Base-by-base conservation (phyloP, 805 yeast species). In the Candida odintsovae region DNA sequence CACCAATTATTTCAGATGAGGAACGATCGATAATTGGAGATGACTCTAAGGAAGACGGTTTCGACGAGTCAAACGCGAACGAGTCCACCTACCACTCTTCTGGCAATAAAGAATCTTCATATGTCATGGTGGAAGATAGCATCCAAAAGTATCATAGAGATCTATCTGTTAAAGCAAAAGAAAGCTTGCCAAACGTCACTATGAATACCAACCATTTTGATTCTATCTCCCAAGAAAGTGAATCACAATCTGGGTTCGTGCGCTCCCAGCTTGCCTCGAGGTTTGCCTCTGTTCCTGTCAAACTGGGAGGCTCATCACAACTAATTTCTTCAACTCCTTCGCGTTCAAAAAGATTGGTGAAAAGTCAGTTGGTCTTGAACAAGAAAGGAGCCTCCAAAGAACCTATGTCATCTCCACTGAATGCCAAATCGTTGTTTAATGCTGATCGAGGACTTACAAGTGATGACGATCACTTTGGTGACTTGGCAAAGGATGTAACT, bases 1-100 rank as follows among this genome's bases (percentile, higher is more conserved):
- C 58, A 0, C 56, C 55, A 2, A 55, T 59, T 4, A 49, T 56
- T 5, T 57, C 62, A 1, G 63, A 59, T 33, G 61, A 54, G 28
- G 62, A 56, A 29, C 19, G 23, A 33, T 19, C 28, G 21, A 6
- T 22, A 21, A 26, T 20, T 21, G 31, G 28, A 20, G 18, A 45
- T 33, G n/a, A 38, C 33, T 44, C 42, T 1, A 44, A 50, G 7
- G 12, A 22, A 16, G 9, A 18, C 8, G 20, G 11, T 33, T 6
- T 16, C 15, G 12, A n/a, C 3, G 20, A 33, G 11, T 33, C 36
- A 7, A n/a, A 33, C 19, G 20, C 4, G 6, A 33, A n/a, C 16
- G 36, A 33, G 6, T 4, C 9, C 15, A 10, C 36, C 5, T n/a
- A 33, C 10, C 36, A 33, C 20, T 33, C 36, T 3, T 33, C 36